phyloP scores from a whole-genome alignment of 495 filamentous ascomycete genomes.

The Neurospora sp. region DNA sequence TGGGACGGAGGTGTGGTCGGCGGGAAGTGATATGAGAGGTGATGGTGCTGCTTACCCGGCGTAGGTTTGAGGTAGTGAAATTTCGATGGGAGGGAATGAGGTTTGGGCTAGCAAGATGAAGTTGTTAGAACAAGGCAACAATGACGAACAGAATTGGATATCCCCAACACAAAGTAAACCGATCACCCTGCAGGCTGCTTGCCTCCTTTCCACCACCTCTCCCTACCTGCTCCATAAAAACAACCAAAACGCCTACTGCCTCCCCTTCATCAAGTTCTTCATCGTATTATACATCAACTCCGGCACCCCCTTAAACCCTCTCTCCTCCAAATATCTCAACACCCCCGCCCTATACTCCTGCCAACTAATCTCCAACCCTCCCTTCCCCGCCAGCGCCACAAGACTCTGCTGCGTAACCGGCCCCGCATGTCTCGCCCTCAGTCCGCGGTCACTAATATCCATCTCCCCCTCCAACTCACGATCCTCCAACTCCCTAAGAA shows the following conservation, averaged over 20 bases:
- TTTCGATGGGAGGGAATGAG: neutral
- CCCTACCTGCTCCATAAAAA: neutral
- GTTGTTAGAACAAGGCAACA: neutral
- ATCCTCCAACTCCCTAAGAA: constrained; percentile 61
- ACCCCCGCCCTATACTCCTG: constrained; percentile 68
- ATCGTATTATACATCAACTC: constrained; percentile 78
- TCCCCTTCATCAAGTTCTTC: constrained; percentile 52
- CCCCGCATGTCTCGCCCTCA: constrained; percentile 54
- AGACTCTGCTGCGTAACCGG: constrained; percentile 65
- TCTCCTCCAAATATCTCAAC: constrained; percentile 55
- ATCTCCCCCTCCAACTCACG: constrained; percentile 21
- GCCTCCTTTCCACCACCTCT: neutral
- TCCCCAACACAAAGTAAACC: neutral
- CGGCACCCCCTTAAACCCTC: constrained; percentile 55
- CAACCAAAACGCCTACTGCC: neutral
- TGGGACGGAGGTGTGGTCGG: constrained; percentile 62
- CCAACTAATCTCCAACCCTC: constrained; percentile 60
- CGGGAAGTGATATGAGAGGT: constrained; percentile 78
- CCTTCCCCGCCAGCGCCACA: constrained; percentile 50
- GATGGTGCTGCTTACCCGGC: constrained; percentile 74
- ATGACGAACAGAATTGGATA: neutral
- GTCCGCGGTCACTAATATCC: constrained; percentile 8
- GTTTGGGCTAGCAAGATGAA: neutral
- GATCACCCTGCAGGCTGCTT: neutral
- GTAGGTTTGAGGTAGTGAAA: constrained; percentile 12